phyloP scores from a whole-genome alignment of 164 flowering plant genomes.

The Taxillus chinensis region DNA sequence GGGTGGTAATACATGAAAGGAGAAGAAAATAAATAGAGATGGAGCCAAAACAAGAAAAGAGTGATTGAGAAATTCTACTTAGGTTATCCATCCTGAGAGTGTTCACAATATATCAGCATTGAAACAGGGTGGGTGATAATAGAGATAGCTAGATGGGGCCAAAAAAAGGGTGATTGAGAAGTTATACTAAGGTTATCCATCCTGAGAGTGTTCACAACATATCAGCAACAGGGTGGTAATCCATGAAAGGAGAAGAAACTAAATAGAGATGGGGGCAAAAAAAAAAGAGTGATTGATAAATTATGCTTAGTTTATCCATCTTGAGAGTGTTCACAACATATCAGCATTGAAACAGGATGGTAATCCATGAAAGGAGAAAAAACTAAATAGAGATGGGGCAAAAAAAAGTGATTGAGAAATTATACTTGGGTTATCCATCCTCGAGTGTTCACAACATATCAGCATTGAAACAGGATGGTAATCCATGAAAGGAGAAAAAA shows the following conservation, averaged over 20 bases:
- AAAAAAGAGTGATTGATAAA: neutral
- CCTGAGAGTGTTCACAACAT: no score
- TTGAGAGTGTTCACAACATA: neutral
- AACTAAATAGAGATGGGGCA: neutral
- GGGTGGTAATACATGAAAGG: no score
- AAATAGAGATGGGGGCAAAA: no score
- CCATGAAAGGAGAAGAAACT: no score
- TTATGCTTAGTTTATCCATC: neutral
- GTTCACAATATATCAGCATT: neutral
- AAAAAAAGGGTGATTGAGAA: neutral
- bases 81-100: constrained; percentile 1
- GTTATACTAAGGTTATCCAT: no score
- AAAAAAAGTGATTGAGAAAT: neutral
- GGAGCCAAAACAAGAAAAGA: no score
- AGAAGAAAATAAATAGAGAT: no score
- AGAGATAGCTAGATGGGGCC: neutral
- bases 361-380: neutral
- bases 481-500: no score
- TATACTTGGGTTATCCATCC: no score
- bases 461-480: no score
- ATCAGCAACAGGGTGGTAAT: no score
- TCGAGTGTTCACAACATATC: no score
- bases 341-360: neutral
- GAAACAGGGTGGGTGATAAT: neutral
- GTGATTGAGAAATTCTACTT: neutral